Conservation (phyloP, 768 basidiomycete species). For the Floccularia luteovirens region DNA sequence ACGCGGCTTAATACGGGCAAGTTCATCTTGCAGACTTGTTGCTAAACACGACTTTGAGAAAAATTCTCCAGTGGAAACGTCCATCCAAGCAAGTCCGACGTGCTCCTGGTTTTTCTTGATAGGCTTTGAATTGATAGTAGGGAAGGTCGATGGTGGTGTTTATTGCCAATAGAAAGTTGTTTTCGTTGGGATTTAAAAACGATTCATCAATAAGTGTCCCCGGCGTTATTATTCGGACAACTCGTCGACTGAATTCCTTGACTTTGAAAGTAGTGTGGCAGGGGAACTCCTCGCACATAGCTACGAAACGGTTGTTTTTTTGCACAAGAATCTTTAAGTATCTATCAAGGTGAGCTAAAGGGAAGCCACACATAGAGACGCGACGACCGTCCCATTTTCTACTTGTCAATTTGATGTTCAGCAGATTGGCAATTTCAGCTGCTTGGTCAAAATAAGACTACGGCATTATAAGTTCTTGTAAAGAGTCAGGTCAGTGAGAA, state of each 20-base stretch:
- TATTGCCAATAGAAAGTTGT: slow-evolving; percentile 83
- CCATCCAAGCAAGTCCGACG: slow-evolving; percentile 87
- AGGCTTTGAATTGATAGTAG: not conserved
- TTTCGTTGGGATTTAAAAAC: slow-evolving; percentile 79
- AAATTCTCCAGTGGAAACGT: slow-evolving; percentile 92
- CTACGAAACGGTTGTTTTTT: slow-evolving; percentile 77
- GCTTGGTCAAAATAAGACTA: slow-evolving; percentile 97
- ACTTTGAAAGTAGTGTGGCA: slow-evolving; percentile 33
- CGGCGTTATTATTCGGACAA: slow-evolving; percentile 84
- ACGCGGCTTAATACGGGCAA: slow-evolving; percentile 72
- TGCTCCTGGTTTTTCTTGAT: not conserved
- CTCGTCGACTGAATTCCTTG: slow-evolving; percentile 71
- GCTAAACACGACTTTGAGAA: slow-evolving; percentile 58
- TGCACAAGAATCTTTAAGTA: slow-evolving; percentile 83
- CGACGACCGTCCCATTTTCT: slow-evolving; percentile 64
- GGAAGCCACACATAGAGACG: slow-evolving; percentile 89
- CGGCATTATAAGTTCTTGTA: slow-evolving; percentile 4
- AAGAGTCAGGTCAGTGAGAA: slow-evolving; percentile 6
- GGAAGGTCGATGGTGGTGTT: slow-evolving; percentile 9
- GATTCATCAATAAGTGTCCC: slow-evolving; percentile 92
- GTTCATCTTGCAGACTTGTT: slow-evolving; percentile 66
- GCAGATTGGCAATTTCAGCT: slow-evolving; percentile 59
- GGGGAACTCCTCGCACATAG: slow-evolving; percentile 90
- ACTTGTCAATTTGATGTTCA: slow-evolving; percentile 79
- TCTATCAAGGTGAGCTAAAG: slow-evolving; percentile 76